Evolutionary conservation across 139 green algal genomes (phyloP), one percentile per base, ranked within the genome.

Genomic region (Spirogloea muscicola): DNA sequence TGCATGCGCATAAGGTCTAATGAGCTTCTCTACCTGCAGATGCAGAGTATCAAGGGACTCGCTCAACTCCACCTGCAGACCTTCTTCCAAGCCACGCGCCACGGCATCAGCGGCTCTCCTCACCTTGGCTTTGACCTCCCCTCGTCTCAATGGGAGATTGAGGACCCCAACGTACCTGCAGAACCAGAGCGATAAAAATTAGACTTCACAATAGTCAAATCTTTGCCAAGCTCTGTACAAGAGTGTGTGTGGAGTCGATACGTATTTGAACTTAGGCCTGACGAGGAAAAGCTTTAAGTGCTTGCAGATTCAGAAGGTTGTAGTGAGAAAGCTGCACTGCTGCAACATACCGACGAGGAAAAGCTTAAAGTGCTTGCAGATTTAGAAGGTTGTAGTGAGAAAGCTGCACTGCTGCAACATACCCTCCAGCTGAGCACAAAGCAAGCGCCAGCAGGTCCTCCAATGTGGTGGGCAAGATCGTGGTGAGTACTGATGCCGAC

Each of bases 121-220:
- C 34, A 95, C 73, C 84, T 96, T 96, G 57, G 39, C 76, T 80
- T 97, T 97, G 41, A 89, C 86, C 58, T 94, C 89, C 2, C 82
- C 72, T 0, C 91, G 82, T 60, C 86, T 84, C 64, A 93, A 80
- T 18, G 92, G 92, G 72, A 97, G 81, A 76, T 90, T 93, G 16
- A 97, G 73, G 36, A 96, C 76, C 0, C 82, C 79, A 2, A 92
- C 75, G 75, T 96, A 97, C 7, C 82, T 87, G 25, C 85, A 46
- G 59, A 21, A 4, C 25, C 38, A 27, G 37, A 7, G 37, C 38
- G 60, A n/a, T 37, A 39, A 68, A 25, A 39, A 68, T n/a, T n/a
- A n/a, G n/a, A n/a, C n/a, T n/a, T n/a, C n/a, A n/a, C n/a, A n/a
- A n/a, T n/a, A n/a, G n/a, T n/a, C n/a, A n/a, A n/a, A n/a, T n/a